These are phyloP conservation scores for Epichloe hybrida DNA, from an alignment of 2,329 filamentous ascomycete species.

Conservation along the genomic window DNA sequence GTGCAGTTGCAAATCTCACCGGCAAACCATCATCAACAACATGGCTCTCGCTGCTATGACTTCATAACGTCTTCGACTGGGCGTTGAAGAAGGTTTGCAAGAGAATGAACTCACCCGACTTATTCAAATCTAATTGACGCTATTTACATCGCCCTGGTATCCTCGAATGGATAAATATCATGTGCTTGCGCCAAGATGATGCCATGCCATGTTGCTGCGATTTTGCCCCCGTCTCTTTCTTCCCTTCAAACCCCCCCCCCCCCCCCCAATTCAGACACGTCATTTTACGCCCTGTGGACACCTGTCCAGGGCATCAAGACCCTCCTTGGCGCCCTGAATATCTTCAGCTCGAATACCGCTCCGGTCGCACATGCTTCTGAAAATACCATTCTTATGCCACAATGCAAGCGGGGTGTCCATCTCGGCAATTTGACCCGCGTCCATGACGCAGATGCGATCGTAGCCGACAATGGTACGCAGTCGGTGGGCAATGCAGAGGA, in stretches of 20 bases:
- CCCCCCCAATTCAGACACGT: neutral
- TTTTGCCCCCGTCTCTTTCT: neutral
- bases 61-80: no score
- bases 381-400: constrained; percentile 65
- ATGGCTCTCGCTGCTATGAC: no score
- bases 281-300: neutral
- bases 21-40: no score
- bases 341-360: constrained; percentile 58
- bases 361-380: constrained; percentile 78
- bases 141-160: no score
- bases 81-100: no score
- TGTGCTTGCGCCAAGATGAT: no score
- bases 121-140: no score
- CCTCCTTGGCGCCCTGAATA: constrained; percentile 31
- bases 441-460: constrained; percentile 95
- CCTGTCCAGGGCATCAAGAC: constrained; percentile 12
- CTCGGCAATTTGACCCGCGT: constrained; percentile 75
- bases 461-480: constrained; percentile 87
- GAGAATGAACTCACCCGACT: no score
- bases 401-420: constrained; percentile 63
- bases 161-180: no score
- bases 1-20: no score
- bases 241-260: neutral
- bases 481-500: constrained; percentile 86
- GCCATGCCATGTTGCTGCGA: no score